Evolutionary conservation across 768 basidiomycete species (phyloP).

Genomic region (Lactarius hengduanensis): DNA sequence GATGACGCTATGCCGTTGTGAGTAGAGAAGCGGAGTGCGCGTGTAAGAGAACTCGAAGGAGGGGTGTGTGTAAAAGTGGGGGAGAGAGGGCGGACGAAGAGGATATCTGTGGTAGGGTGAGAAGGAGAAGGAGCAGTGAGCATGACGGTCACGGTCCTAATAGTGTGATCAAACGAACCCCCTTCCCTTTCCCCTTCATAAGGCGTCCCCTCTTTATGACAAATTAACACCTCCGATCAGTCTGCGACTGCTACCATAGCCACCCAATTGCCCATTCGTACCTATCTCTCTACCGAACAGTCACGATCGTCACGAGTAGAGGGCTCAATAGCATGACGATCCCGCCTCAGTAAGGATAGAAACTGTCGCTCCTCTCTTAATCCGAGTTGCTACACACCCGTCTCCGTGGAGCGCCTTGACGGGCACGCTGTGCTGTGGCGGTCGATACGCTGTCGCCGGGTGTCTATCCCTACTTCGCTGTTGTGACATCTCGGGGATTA

Average conservation of each 20-base stretch:
- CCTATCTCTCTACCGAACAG: too few relatives aligned
- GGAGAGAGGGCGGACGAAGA: neutral
- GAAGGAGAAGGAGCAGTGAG: slow-evolving; percentile 5
- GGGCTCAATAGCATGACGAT: neutral
- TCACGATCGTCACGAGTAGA: too few relatives aligned
- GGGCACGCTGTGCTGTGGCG: neutral
- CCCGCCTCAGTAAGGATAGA: neutral
- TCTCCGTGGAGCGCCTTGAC: neutral
- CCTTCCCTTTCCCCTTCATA: neutral
- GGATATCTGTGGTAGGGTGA: slow-evolving; percentile 2
- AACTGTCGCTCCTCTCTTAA: neutral
- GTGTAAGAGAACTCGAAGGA: slow-evolving; percentile 4
- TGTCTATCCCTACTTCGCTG: neutral
- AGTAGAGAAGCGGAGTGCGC: slow-evolving; percentile 23
- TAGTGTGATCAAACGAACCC: neutral
- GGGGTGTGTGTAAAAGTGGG: neutral
- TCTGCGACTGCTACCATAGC: too few relatives aligned
- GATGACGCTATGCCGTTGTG: slow-evolving; percentile 7
- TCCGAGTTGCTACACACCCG: neutral
- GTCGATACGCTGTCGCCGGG: neutral
- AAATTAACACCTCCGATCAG: neutral
- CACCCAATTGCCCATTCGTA: too few relatives aligned
- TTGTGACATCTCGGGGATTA: neutral
- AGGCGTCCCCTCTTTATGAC: too few relatives aligned
- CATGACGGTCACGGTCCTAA: neutral